Evolutionary conservation across 306 rosid genomes (phyloP).

Genomic region (Hippophae gyantsensis): DNA sequence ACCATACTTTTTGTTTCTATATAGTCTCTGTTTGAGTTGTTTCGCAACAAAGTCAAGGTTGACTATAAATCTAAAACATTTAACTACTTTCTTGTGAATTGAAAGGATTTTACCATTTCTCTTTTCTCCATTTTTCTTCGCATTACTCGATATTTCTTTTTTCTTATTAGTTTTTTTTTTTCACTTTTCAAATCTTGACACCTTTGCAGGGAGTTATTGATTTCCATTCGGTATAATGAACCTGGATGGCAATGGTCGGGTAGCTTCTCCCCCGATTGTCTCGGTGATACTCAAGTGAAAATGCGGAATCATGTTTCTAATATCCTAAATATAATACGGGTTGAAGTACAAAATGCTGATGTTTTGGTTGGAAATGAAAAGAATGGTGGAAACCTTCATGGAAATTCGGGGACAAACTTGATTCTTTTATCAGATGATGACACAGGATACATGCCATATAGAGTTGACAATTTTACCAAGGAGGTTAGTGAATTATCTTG

Average conservation of each 20-base stretch:
- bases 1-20: no score
- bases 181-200: slow-evolving; percentile 12
- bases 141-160: neutral
- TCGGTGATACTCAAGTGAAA: slow-evolving; percentile 92
- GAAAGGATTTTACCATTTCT: no score
- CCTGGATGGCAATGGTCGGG: slow-evolving; percentile 99
- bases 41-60: no score
- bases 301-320: slow-evolving; percentile 67
- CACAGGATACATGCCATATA: slow-evolving; percentile 94
- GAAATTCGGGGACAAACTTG: slow-evolving; percentile 84
- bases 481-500: slow-evolving; percentile 56
- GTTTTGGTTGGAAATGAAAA: slow-evolving; percentile 68
- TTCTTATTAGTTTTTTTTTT: slow-evolving; percentile 6
- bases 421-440: slow-evolving; percentile 92
- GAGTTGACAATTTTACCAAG: slow-evolving; percentile 82
- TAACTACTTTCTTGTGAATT: neutral
- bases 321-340: slow-evolving; percentile 61
- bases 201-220: slow-evolving; percentile 70
- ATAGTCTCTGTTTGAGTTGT: no score
- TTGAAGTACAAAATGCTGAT: slow-evolving; percentile 95
- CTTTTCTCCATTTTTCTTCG: neutral
- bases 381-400: slow-evolving; percentile 74
- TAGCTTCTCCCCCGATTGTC: slow-evolving; percentile 77
- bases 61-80: no score
- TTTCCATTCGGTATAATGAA: slow-evolving; percentile 69